Conservation (phyloP, 2,329 filamentous ascomycete genomes). For the Aspergillus sp. region DNA sequence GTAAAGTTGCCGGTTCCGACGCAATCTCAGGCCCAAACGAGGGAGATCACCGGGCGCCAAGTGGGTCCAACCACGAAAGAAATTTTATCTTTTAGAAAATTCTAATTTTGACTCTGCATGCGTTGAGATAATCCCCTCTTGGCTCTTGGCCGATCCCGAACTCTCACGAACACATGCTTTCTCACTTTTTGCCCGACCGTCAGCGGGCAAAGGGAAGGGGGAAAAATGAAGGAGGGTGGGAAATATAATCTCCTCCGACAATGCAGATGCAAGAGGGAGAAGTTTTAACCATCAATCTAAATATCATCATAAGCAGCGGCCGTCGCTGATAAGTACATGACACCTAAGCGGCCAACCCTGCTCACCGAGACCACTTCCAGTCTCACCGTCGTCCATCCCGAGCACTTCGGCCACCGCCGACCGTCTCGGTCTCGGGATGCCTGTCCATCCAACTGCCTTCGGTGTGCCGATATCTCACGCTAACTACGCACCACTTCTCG, state of each 20-base stretch:
- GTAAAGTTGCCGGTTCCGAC: conserved; percentile 10
- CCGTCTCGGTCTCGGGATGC: conserved; percentile 3
- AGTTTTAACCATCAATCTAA: not conserved
- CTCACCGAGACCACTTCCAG: not conserved
- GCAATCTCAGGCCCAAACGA: not conserved
- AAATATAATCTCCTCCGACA: not conserved
- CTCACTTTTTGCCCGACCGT: too few relatives aligned
- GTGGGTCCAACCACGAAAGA: conserved; percentile 1
- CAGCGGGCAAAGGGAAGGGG: not conserved
- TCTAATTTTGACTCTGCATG: not conserved
- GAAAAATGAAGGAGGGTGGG: not conserved
- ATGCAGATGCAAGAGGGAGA: not conserved
- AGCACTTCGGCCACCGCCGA: conserved; percentile 3
- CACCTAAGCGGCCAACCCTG: not conserved
- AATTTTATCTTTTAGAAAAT: not conserved
- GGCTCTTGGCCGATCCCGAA: conserved; percentile 6
- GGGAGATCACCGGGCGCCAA: conserved; percentile 9
- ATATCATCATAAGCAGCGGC: not conserved
- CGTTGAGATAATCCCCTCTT: not conserved
- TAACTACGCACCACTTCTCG: not conserved
- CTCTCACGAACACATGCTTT: not conserved
- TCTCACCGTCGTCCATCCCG: not conserved
- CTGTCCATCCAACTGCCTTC: not conserved
- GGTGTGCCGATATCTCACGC: conserved; percentile 1
- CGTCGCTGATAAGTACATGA: not conserved